Percentiles rank a stretch among this genome's conserved stretches.
Conservation (phyloP, 2,329 filamentous ascomycete species). For the Aureobasidium leucospermi region DNA sequence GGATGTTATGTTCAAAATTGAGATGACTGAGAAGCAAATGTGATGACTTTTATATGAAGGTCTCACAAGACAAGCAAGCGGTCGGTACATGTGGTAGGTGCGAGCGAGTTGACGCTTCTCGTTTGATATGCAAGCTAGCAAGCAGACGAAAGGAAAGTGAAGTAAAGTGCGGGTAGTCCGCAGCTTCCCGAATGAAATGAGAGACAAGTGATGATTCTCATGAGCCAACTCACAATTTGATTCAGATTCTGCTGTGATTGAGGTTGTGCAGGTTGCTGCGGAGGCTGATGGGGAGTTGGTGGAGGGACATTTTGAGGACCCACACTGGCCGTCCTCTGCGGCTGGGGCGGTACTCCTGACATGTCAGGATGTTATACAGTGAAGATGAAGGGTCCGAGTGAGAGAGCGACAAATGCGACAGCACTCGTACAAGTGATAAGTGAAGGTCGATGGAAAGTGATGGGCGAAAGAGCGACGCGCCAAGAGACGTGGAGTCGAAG, state of each 20-base stretch:
- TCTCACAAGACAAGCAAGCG: not conserved
- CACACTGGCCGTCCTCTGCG: constrained; percentile 29
- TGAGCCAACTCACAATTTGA: constrained; percentile 68
- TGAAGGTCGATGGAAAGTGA: constrained; percentile 4
- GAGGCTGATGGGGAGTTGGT: constrained; percentile 30
- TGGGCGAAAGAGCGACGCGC: constrained; percentile 1
- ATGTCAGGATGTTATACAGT: constrained; percentile 20
- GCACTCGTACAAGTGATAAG: not conserved
- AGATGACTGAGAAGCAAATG: too few species aligned
- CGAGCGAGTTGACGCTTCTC: not conserved
- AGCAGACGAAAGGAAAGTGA: not conserved
- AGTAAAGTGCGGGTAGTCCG: not conserved
- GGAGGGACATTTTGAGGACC: constrained; percentile 24
- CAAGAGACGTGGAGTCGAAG: constrained; percentile 5
- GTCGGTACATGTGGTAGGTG: not conserved
- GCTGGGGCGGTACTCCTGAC: constrained; percentile 30
- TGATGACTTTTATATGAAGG: too few species aligned
- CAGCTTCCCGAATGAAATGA: not conserved
- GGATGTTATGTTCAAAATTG: not conserved
- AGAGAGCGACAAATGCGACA: not conserved
- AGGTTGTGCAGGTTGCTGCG: constrained; percentile 38
- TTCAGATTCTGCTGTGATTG: constrained; percentile 88
- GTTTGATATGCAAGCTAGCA: not conserved
- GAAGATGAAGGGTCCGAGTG: not conserved
- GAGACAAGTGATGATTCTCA: not conserved